These are phyloP conservation scores for Candida qinlingensis DNA, from an alignment of 805 yeast species.

Conservation along the genomic window DNA sequence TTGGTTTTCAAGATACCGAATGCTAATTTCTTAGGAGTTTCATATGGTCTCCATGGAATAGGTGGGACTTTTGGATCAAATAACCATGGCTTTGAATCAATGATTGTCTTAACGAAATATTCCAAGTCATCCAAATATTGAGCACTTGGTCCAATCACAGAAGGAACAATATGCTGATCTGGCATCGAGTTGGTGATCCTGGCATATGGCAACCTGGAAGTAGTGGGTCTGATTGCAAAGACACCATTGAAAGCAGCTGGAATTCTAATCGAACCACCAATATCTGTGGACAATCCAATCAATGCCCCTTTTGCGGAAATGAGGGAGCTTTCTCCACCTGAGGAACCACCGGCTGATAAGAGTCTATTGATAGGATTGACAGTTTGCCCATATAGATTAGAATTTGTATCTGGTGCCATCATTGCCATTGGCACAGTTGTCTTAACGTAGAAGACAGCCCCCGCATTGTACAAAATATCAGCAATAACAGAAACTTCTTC, in stretches of 20 bases:
- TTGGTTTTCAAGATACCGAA: conserved; percentile 42
- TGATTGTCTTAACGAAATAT: conserved; percentile 52
- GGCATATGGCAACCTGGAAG: conserved; percentile 41
- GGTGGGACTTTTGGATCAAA: conserved; percentile 45
- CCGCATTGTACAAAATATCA: conserved; percentile 28
- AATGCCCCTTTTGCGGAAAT: conserved; percentile 56
- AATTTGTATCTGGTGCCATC: conserved; percentile 63
- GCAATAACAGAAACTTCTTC: conserved; percentile 41
- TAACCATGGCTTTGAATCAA: conserved; percentile 51
- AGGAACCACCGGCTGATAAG: conserved; percentile 65
- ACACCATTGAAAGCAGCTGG: conserved; percentile 63
- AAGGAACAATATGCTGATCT: conserved; percentile 40
- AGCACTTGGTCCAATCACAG: conserved; percentile 66
- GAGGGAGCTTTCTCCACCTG: conserved; percentile 66
- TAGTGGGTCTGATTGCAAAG: conserved; percentile 58
- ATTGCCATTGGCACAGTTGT: conserved; percentile 64
- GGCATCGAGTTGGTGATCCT: conserved; percentile 15
- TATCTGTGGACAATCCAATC: conserved; percentile 62
- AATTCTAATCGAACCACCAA: conserved; percentile 64
- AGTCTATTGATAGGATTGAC: conserved; percentile 51
- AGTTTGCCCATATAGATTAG: conserved; percentile 53
- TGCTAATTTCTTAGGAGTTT: conserved; percentile 28
- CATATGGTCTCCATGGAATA: conserved; percentile 41
- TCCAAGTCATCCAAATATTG: conserved; percentile 60
- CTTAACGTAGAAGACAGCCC: conserved; percentile 56